Evolutionary conservation across 768 basidiomycete genomes (phyloP).

Genomic region (Lepiota brunneoincarnata): DNA sequence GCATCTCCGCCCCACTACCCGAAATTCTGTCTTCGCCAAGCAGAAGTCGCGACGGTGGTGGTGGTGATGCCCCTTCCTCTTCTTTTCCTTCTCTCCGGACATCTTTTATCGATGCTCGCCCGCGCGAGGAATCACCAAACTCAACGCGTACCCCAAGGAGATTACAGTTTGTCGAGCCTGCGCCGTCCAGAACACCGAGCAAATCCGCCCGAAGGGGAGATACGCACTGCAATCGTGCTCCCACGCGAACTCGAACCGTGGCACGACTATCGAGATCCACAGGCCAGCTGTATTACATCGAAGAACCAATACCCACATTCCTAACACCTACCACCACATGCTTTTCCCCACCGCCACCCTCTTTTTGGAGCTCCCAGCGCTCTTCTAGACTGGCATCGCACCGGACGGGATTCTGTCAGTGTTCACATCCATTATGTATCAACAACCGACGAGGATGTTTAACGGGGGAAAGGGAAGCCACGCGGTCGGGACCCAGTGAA

Average conservation of each 20-base stretch:
- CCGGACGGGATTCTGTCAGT: not conserved
- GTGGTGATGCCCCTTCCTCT: not conserved
- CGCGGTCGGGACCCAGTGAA: not conserved
- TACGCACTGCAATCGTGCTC: not conserved
- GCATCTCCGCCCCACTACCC: conserved; percentile 7
- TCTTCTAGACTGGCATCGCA: not conserved
- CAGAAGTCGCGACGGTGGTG: not conserved
- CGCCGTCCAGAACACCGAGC: not conserved
- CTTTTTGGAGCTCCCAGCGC: not conserved
- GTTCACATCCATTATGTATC: too few species aligned
- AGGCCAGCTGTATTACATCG: conserved; percentile 7
- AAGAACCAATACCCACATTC: conserved; percentile 1
- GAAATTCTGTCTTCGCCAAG: not conserved
- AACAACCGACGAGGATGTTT: not conserved
- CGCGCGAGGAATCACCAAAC: not conserved
- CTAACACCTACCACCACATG: not conserved
- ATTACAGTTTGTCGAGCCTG: conserved; percentile 6
- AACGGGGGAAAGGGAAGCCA: too few species aligned
- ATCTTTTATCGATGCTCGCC: conserved; percentile 1
- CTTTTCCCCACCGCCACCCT: conserved; percentile 8
- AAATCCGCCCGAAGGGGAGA: not conserved
- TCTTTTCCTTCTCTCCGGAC: not conserved
- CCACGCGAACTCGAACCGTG: not conserved
- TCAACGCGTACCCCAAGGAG: not conserved
- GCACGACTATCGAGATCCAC: conserved; percentile 5